These are phyloP conservation scores for Hawksworthiomyces lignivorus DNA, from an alignment of 2,329 filamentous ascomycete genomes.

Conservation along the genomic window DNA sequence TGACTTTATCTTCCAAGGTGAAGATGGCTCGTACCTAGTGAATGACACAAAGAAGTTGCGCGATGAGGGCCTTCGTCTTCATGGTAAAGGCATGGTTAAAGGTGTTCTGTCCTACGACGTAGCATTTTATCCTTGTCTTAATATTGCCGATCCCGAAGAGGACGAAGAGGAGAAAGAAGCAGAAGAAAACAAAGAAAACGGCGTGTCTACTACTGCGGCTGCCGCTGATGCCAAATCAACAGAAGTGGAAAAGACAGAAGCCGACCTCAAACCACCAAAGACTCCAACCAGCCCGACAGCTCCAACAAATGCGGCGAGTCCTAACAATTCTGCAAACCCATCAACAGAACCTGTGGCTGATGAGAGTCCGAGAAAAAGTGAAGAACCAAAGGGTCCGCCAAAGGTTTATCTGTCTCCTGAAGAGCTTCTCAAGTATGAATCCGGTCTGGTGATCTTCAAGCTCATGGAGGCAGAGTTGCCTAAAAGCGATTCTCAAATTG, in stretches of 20 bases:
- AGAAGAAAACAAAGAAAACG: conserved; percentile 29
- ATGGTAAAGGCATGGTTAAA: conserved; percentile 66
- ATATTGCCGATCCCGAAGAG: conserved; percentile 82
- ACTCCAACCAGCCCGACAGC: not conserved
- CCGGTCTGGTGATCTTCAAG: conserved; percentile 88
- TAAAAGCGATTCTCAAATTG: conserved; percentile 66
- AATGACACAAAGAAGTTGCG: conserved; percentile 66
- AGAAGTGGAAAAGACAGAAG: conserved; percentile 24
- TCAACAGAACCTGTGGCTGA: conserved; percentile 9
- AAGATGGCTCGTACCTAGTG: conserved; percentile 72
- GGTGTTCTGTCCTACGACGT: conserved; percentile 75
- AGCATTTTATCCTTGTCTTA: conserved; percentile 83
- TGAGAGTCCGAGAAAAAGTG: conserved; percentile 14
- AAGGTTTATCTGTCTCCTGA: conserved; percentile 74
- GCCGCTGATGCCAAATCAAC: conserved; percentile 18
- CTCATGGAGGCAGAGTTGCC: conserved; percentile 83
- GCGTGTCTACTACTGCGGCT: not conserved
- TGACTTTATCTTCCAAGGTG: conserved; percentile 72
- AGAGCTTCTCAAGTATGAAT: conserved; percentile 79
- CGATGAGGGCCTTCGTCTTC: conserved; percentile 63
- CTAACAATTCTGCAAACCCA: no score
- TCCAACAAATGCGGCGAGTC: not conserved
- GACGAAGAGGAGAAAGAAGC: conserved; percentile 55
- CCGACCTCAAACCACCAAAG: no score
- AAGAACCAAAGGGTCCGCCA: conserved; percentile 49